These are phyloP conservation scores for Plasmodium cynomolgi DNA, from an alignment of 169 alveolate species.

Conservation along the genomic window DNA sequence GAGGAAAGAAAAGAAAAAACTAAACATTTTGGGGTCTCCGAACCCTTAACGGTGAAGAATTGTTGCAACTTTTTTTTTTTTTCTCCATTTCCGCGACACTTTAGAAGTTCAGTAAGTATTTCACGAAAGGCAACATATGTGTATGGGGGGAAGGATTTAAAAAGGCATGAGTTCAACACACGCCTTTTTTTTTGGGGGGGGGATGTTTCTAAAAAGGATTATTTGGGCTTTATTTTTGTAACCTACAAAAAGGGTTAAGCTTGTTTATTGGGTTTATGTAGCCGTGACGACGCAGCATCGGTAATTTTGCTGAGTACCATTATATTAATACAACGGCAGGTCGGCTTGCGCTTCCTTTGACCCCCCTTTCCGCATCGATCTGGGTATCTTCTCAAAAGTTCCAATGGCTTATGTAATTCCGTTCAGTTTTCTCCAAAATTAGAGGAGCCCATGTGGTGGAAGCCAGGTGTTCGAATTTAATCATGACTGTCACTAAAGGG, in stretches of 20 bases:
- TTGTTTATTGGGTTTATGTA: neutral
- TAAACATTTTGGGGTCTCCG: neutral
- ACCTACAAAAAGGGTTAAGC: neutral
- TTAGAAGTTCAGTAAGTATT: neutral
- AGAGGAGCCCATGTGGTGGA: neutral
- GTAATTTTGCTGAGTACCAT: neutral
- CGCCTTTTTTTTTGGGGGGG: neutral
- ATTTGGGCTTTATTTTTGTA: neutral
- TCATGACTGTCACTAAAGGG: neutral
- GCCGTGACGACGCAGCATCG: neutral
- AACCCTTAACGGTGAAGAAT: neutral
- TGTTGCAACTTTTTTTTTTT: neutral
- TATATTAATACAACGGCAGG: neutral
- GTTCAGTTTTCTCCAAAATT: neutral
- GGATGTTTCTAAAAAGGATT: neutral
- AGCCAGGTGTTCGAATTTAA: neutral
- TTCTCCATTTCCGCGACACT: neutral
- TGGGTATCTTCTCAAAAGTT: neutral
- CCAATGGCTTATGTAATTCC: neutral
- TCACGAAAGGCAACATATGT: neutral
- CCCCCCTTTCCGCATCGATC: neutral
- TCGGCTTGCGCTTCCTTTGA: neutral
- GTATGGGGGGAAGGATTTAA: neutral
- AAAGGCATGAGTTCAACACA: neutral
- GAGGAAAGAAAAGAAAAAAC: neutral